These are phyloP conservation scores for Bonia amplexicaulis DNA, from an alignment of 176 grass and related monocot species.

Conservation along the genomic window DNA sequence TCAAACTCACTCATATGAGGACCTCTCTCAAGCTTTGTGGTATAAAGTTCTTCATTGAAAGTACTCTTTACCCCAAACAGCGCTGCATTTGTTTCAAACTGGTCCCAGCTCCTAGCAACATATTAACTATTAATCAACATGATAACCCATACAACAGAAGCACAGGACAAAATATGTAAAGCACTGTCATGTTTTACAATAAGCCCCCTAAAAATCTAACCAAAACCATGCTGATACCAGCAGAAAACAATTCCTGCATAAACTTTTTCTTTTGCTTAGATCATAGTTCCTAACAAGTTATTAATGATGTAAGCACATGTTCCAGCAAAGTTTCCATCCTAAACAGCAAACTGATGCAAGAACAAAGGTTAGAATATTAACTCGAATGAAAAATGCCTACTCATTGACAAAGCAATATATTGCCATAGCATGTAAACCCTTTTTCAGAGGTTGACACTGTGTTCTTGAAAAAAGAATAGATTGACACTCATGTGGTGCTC, in stretches of 20 bases:
- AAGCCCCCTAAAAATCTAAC: background rate
- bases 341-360: background rate
- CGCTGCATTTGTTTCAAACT: slow-evolving; percentile 86
- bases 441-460: background rate
- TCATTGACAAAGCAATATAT: background rate
- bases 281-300: background rate
- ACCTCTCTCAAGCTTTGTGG: slow-evolving; percentile 94
- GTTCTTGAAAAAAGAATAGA: background rate
- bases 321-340: background rate
- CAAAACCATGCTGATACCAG: background rate
- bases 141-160: background rate
- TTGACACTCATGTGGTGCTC: background rate
- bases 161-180: background rate
- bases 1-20: slow-evolving; percentile 92
- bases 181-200: slow-evolving; percentile 15
- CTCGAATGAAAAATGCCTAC: background rate
- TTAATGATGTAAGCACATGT: background rate
- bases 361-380: background rate
- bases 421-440: background rate
- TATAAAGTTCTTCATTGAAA: slow-evolving; percentile 98
- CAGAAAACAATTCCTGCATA: background rate
- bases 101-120: slow-evolving; percentile 84
- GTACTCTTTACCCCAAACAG: slow-evolving; percentile 98
- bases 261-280: background rate
- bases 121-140: background rate